phyloP scores from a whole-genome alignment of 1,284 basidiomycete species.

The Irpex lacteus region DNA sequence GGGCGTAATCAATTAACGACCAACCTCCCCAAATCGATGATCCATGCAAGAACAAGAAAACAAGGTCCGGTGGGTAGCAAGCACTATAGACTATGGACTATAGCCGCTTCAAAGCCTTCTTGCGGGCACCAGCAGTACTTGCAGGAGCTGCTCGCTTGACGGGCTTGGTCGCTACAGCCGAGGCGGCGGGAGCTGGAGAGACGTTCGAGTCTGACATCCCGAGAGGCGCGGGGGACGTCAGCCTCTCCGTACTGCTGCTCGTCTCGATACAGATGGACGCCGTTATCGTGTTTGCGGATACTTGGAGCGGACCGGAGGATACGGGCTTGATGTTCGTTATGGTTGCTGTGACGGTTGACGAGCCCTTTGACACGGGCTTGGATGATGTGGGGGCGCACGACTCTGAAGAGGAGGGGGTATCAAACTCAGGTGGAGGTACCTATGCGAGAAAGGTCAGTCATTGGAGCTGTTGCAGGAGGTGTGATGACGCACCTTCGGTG shows the following conservation, averaged over 20 bases:
- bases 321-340: conserved; percentile 27
- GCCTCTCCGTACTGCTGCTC: conserved; percentile 53
- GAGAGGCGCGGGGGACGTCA: conserved; percentile 60
- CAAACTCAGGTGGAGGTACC: conserved; percentile 66
- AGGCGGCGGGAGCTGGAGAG: conserved; percentile 13
- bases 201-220: conserved; percentile 70
- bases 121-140: conserved; percentile 54
- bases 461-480: not conserved
- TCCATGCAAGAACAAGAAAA: not conserved
- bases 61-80: not conserved
- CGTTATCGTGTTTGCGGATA: conserved; percentile 38
- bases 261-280: conserved; percentile 33
- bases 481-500: conserved; percentile 43
- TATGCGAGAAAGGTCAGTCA: conserved; percentile 23
- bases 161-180: conserved; percentile 47
- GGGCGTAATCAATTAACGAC: not conserved
- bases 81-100: conserved; percentile 23
- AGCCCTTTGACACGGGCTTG: conserved; percentile 11
- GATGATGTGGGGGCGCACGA: conserved; percentile 20
- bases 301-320: conserved; percentile 31
- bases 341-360: conserved; percentile 21
- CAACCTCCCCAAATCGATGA: not conserved
- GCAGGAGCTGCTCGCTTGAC: conserved; percentile 64
- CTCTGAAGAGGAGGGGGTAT: conserved; percentile 40
- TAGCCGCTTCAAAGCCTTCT: conserved; percentile 80